Evolutionary conservation across 2,329 filamentous ascomycete species (phyloP).

Genomic region (Alternaria ventricosa): DNA sequence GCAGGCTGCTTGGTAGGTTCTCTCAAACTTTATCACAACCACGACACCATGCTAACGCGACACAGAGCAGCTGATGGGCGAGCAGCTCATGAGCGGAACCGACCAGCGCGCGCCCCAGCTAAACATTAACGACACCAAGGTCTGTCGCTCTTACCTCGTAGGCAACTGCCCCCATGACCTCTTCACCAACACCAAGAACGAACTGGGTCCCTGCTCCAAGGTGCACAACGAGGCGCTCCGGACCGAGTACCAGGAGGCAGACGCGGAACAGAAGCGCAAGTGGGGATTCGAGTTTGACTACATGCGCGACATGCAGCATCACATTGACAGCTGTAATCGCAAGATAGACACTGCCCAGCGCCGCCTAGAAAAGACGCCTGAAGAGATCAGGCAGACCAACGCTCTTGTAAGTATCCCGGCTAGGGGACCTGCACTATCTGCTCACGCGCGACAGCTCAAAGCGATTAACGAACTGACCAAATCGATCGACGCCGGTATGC

Average conservation of each 20-base stretch:
- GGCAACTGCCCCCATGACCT: slow-evolving; percentile 98
- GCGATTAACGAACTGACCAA: slow-evolving; percentile 80
- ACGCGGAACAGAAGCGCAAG: slow-evolving; percentile 73
- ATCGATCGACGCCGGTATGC: slow-evolving; percentile 79
- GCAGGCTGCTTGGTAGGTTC: slow-evolving; percentile 83
- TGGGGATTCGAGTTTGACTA: slow-evolving; percentile 97
- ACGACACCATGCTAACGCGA: slow-evolving; percentile 20
- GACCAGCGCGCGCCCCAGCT: slow-evolving; percentile 80
- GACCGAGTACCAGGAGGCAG: slow-evolving; percentile 80
- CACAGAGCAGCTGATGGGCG: slow-evolving; percentile 83
- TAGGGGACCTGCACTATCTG: neutral
- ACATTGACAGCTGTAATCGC: slow-evolving; percentile 95
- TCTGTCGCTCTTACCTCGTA: slow-evolving; percentile 91
- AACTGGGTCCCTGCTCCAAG: slow-evolving; percentile 87
- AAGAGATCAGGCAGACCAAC: slow-evolving; percentile 96
- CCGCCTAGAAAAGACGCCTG: slow-evolving; percentile 92
- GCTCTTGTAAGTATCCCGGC: slow-evolving; percentile 63
- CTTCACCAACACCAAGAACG: slow-evolving; percentile 99
- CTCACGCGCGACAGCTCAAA: slow-evolving; percentile 65
- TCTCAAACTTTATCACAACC: neutral
- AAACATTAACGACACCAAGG: slow-evolving; percentile 87
- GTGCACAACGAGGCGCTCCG: slow-evolving; percentile 89
- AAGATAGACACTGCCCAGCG: slow-evolving; percentile 90
- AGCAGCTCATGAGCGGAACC: slow-evolving; percentile 76
- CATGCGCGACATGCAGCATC: slow-evolving; percentile 92